These are phyloP conservation scores for Populus pruinosa DNA, from an alignment of 345 rosid species.

Conservation along the genomic window DNA sequence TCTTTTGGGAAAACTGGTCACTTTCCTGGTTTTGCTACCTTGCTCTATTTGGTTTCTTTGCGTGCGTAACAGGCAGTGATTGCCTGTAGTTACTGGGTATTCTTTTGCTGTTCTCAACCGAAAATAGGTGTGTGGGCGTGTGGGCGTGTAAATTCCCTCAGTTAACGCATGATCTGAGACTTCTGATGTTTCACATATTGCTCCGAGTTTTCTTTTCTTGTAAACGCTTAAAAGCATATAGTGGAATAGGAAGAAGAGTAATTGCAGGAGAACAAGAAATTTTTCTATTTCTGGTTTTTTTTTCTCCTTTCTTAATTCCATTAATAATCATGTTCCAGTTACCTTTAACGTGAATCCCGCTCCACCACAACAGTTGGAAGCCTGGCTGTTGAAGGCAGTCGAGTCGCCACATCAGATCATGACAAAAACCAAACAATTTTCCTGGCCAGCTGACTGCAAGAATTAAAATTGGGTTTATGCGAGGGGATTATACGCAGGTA, in stretches of 20 bases:
- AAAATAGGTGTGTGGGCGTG: no score
- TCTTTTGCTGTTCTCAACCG: no score
- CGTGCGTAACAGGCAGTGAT: no score
- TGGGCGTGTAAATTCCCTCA: no score
- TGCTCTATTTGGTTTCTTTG: no score
- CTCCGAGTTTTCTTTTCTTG: not conserved
- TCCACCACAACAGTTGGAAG: not conserved
- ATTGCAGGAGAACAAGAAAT: no score
- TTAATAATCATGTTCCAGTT: no score
- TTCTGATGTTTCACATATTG: not conserved
- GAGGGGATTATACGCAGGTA: conserved; percentile 1
- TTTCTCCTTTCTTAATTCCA: no score
- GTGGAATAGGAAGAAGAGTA: no score
- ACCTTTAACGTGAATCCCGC: conserved; percentile 7
- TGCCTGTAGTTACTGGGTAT: no score
- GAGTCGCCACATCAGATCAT: not conserved
- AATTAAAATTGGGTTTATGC: not conserved
- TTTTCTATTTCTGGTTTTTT: no score
- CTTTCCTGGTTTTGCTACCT: not conserved
- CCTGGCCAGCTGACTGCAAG: conserved; percentile 13
- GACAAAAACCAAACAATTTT: not conserved
- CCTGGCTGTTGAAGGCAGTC: not conserved
- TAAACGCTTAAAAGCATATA: not conserved
- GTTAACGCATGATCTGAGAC: not conserved
- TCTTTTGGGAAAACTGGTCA: no score